A percentile compares a stretch with the other conserved stretches of the same genome.
Evolutionary conservation across 2,329 filamentous ascomycete genomes (phyloP).

Genomic region (Paecilomyces niveus): DNA sequence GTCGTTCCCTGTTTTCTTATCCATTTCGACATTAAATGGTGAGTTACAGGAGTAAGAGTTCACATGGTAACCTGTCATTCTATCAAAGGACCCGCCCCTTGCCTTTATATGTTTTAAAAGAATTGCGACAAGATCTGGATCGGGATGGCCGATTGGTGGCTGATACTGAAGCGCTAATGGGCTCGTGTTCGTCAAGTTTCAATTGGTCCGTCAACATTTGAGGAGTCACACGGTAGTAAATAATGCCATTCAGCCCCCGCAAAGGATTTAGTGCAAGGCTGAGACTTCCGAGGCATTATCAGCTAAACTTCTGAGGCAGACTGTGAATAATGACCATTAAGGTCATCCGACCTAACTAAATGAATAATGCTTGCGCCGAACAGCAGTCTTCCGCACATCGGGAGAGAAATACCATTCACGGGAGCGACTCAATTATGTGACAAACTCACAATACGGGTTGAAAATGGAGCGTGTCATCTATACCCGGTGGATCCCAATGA

Average conservation of each 20-base stretch:
- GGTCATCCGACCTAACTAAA: no score
- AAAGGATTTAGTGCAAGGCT: background rate
- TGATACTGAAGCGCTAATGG: background rate
- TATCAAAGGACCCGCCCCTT: no score
- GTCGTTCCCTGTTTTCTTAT: background rate
- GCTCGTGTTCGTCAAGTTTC: background rate
- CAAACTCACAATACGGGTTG: background rate
- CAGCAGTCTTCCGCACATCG: background rate
- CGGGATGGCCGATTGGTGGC: background rate
- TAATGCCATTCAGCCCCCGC: background rate
- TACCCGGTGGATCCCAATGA: background rate
- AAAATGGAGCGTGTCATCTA: background rate
- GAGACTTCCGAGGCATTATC: background rate
- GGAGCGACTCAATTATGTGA: background rate
- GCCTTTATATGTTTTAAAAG: background rate
- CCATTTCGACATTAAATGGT: background rate
- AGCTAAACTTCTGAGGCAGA: background rate
- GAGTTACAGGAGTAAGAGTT: background rate
- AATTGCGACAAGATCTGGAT: background rate
- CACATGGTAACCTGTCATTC: no score
- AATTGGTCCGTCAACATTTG: background rate
- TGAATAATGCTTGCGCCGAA: background rate
- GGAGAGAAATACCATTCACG: background rate
- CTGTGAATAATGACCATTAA: no score
- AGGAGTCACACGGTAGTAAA: background rate